Conservation (phyloP, 257 asterid genomes). For the Primulina huaijiensis region DNA sequence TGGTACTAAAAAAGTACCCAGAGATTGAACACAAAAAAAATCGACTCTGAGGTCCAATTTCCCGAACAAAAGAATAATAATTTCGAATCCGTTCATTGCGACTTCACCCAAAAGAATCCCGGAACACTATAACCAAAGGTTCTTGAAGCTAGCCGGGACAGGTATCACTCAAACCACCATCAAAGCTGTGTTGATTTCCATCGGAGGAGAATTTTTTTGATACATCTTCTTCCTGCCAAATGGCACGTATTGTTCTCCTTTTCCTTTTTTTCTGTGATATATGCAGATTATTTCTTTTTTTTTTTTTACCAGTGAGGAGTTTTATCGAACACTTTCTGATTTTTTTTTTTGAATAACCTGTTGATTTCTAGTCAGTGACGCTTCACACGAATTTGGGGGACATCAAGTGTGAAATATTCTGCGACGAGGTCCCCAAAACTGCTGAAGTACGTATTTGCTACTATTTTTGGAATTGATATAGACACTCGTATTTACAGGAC, state of each 20-base stretch:
- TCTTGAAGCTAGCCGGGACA: background rate
- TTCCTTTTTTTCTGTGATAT: too few relatives aligned
- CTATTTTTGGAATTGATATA: background rate
- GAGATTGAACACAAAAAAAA: too few relatives aligned
- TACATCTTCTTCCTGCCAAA: conserved; percentile 8
- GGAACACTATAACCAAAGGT: too few relatives aligned
- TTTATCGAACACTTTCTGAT: conserved; percentile 38
- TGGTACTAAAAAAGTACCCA: too few relatives aligned
- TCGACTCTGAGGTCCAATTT: too few relatives aligned
- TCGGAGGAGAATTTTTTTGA: conserved; percentile 5
- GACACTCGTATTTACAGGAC: too few relatives aligned
- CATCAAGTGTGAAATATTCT: conserved; percentile 92
- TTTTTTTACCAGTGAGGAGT: conserved; percentile 20
- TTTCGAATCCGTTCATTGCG: too few relatives aligned
- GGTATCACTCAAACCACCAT: background rate
- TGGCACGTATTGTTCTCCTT: conserved; percentile 20
- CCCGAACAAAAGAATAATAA: too few relatives aligned
- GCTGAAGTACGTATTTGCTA: conserved; percentile 61
- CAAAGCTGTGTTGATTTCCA: conserved; percentile 19
- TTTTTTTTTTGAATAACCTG: background rate
- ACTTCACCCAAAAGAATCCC: too few relatives aligned
- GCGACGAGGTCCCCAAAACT: conserved; percentile 90
- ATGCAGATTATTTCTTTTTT: background rate
- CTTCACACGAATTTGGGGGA: conserved; percentile 96
- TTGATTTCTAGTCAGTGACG: conserved; percentile 69